Conservation (phyloP, 305 asterid genomes). For the Solanum chacoense region DNA sequence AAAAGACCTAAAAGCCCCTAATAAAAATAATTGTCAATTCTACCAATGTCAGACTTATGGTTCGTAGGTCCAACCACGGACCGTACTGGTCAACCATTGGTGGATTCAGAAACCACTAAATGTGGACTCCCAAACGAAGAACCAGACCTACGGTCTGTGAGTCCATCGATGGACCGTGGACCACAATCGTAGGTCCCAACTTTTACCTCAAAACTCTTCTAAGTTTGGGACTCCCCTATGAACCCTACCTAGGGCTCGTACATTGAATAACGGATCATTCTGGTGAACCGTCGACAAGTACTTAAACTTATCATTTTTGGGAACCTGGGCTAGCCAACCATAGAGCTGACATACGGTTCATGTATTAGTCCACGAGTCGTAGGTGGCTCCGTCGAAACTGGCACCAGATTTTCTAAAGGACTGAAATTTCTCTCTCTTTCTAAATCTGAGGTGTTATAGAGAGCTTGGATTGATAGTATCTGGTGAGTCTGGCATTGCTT, state of each 20-base stretch:
- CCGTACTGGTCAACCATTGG: background rate
- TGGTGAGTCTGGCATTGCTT: background rate
- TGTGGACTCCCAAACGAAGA: background rate
- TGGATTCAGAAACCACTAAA: background rate
- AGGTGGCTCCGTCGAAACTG: background rate
- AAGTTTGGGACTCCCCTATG: background rate
- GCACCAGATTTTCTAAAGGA: background rate
- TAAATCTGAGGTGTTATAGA: background rate
- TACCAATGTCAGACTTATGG: too few species aligned
- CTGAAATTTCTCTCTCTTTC: background rate
- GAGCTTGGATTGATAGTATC: background rate
- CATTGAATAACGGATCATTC: background rate
- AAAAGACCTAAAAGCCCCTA: too few species aligned
- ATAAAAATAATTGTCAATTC: too few species aligned
- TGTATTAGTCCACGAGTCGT: background rate
- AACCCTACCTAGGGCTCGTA: background rate
- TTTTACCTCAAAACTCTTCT: background rate
- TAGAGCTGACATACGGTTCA: background rate
- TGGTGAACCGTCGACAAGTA: background rate
- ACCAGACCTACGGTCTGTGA: background rate
- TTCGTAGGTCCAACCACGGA: background rate
- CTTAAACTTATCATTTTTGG: background rate
- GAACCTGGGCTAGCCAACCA: background rate
- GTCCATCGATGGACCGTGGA: too few species aligned
- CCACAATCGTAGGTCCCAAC: background rate